Percentiles rank a stretch among this genome's conserved stretches.
phyloP scores from a whole-genome alignment of 495 filamentous ascomycete genomes.

The Rhypophila decipiens region DNA sequence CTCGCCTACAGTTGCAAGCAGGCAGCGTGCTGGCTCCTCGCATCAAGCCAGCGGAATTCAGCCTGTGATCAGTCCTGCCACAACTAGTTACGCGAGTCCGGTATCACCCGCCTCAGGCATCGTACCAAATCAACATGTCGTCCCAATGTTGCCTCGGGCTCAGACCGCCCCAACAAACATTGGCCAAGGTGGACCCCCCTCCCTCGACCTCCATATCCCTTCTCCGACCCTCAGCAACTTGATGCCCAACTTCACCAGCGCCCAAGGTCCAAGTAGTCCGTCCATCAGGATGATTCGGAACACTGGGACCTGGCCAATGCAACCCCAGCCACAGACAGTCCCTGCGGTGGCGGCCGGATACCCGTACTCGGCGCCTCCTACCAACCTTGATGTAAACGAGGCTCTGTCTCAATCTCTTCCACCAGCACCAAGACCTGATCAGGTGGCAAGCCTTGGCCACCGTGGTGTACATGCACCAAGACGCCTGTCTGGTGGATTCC shows the following conservation, averaged over 20 bases:
- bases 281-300: slow-evolving; percentile 28
- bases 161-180: slow-evolving; percentile 8
- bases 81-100: slow-evolving; percentile 1
- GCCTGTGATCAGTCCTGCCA: slow-evolving; percentile 9
- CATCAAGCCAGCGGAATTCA: slow-evolving; percentile 13
- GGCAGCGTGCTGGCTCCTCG: slow-evolving; percentile 5
- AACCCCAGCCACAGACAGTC: slow-evolving; percentile 13
- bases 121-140: not conserved
- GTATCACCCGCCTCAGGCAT: slow-evolving; percentile 1
- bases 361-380: slow-evolving; percentile 36
- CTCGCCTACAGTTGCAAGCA: slow-evolving; percentile 26
- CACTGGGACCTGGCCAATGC: slow-evolving; percentile 40
- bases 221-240: slow-evolving; percentile 16
- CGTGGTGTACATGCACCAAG: slow-evolving; percentile 11
- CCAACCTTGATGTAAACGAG: slow-evolving; percentile 19
- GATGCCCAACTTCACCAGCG: slow-evolving; percentile 7
- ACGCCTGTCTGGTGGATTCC: slow-evolving; percentile 27
- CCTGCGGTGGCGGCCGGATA: slow-evolving; percentile 23
- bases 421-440: slow-evolving; percentile 23
- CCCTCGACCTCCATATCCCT: slow-evolving; percentile 20
- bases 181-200: slow-evolving; percentile 8
- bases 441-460: slow-evolving; percentile 19
- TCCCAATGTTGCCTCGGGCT: slow-evolving; percentile 2
- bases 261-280: slow-evolving; percentile 8
- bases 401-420: slow-evolving; percentile 25